Evolutionary conservation across 192 early-diverging fungal genomes (phyloP).

Genomic region (Coemansia sp.): DNA sequence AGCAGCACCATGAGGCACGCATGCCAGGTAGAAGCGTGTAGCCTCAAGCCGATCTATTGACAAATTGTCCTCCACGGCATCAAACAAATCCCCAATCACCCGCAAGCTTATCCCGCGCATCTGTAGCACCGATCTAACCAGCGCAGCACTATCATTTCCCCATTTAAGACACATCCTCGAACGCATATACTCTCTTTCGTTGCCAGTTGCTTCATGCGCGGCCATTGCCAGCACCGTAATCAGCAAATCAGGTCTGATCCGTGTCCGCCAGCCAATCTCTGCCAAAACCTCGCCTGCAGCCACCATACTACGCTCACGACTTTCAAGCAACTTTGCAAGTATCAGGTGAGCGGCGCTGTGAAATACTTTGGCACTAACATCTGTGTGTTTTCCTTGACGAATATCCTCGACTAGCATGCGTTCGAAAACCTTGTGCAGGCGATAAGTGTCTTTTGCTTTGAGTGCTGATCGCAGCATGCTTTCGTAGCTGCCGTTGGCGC

Average conservation of each 20-base stretch:
- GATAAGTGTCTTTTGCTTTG: neutral
- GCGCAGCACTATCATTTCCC: neutral
- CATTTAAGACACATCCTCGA: neutral
- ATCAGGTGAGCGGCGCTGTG: neutral
- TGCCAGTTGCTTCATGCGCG: neutral
- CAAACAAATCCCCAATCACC: neutral
- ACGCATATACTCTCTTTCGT: neutral
- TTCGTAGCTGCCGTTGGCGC: neutral
- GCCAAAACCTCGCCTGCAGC: neutral
- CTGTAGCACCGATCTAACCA: neutral
- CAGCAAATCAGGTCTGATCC: neutral
- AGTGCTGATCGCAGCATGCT: neutral
- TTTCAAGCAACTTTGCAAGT: neutral
- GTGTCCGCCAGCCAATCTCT: neutral
- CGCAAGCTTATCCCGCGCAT: neutral
- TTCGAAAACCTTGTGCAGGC: neutral
- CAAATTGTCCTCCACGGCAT: neutral
- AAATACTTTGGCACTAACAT: neutral
- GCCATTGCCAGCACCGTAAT: neutral
- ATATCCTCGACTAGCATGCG: conserved; percentile 1
- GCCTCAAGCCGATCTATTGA: neutral
- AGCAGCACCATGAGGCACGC: neutral
- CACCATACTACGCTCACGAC: neutral
- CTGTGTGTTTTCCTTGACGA: neutral
- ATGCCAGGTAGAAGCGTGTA: neutral